Base-by-base conservation (phyloP, 192 early-diverging fungal species). In the Linderina pennispora region DNA sequence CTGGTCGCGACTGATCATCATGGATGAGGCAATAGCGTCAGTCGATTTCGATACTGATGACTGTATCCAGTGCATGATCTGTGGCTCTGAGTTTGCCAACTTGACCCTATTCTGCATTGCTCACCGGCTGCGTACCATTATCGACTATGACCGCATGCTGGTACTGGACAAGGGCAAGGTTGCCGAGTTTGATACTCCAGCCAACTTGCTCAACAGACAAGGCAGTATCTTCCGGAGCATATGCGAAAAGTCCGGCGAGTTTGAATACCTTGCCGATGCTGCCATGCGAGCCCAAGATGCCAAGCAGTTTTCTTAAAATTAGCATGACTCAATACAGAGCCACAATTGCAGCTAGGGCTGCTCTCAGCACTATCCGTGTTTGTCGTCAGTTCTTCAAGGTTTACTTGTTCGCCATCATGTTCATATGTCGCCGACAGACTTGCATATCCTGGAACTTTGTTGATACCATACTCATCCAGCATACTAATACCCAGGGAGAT, bases 21-120 rank as follows among this genome's bases (percentile, higher is more conserved):
- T 91, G 70, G 88, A 93, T 53, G 90, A 91, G 54, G 90, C 91
- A 0, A 92, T 92, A 0, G 91, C 88, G 2, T 81, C 78, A 11
- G 89, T 92, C 3, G 94, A 97, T 56, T 80, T 83, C 59, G 75
- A 81, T 42, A 94, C 90, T 0, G 94, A 98, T 53, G 76, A 76
- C n/a, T 74, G 75, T 31, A 94, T 97, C 59, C 94, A 97, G 63
- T 53, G 61, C 16, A 90, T 91, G 0, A 93, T 98, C 43, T 84
- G 90, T 23, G 53, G 65, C 22, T 78, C 84, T 41, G 76, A 82
- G 40, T 89, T 92, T 62, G 62, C 67, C 25, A 56, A 82, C 36
- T 77, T 80, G 3, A 88, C 94, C 1, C 55, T 98, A 23, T 56
- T 98, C 18, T 85, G 82, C 39, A 89, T 98, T 58, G 94, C 94